Evolutionary conservation across 2,329 filamentous ascomycete genomes (phyloP), one percentile per base, ranked within the genome.

Genomic region (Pseudopyricularia javanii): DNA sequence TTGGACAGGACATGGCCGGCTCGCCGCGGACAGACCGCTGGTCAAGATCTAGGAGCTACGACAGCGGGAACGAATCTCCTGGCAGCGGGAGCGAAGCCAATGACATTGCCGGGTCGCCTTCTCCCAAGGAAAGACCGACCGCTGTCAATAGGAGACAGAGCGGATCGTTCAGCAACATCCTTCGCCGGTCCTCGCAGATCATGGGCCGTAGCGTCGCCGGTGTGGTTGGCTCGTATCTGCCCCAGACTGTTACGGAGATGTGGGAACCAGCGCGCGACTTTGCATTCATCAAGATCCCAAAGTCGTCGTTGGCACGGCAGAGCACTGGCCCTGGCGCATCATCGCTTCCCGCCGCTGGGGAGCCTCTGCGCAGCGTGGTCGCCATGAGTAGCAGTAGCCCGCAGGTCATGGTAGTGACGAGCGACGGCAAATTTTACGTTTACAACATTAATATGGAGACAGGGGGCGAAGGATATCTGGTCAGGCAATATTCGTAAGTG

Each of bases 371-470:
- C 58, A 95, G 89, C 59, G 91, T 98, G n/a, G 93, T 98, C 45
- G 91, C 93, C 8, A 94, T 98, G 85, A 95, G 88, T 64, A 93
- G 85, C 62, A 95, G 84, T 64, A 91, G 87, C 26, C 93, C 93
- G 1, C 91, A 97, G 62, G 88, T 98, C 49, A 97, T 98, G 91
- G 88, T 97, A 0, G 91, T 96, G 14, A 98, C 93, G 0, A 96
- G 86, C 60, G 93, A 98, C 65, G 93, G 93, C 9, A 85, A 85
- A 24, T 97, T 96, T 63, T 95, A 93, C 61, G 86, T 97, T 30
- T 98, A 91, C 69, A 91, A 88, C 58, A 90, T 98, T 53, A 91
- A 98, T 65, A 80, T 98, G 73, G 91, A 95, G 60, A 87, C 88
- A 56, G 93, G 93, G 17, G 93, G 93, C 24, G 93, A 98, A 69